Evolutionary conservation across 257 asterid genomes (phyloP).

Genomic region (Primulina huaijiensis): DNA sequence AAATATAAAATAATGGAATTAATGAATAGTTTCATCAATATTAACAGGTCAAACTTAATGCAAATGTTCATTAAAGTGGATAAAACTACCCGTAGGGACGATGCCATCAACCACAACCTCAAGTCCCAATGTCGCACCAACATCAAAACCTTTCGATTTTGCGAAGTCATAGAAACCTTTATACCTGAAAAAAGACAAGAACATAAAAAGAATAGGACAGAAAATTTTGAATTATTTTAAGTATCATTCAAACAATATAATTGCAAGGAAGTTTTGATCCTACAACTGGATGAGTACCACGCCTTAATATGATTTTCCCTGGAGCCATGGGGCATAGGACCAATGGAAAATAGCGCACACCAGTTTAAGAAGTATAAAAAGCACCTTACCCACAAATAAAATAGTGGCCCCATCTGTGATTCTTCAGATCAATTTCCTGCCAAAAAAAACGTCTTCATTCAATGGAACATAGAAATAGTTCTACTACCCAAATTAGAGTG

Average conservation of each 20-base stretch:
- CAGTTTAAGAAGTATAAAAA: slow-evolving; percentile 22
- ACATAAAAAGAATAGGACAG: too few relatives aligned
- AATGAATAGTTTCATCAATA: slow-evolving; percentile 1
- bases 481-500: neutral
- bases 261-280: neutral
- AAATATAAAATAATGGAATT: neutral
- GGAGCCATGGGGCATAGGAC: neutral
- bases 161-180: slow-evolving; percentile 90
- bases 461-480: neutral
- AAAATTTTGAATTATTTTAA: neutral
- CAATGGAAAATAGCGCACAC: neutral
- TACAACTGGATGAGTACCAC: neutral
- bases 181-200: slow-evolving; percentile 47
- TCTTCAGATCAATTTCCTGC: slow-evolving; percentile 86
- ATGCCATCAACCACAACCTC: slow-evolving; percentile 85
- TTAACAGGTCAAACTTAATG: slow-evolving; percentile 1
- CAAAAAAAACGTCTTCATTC: neutral
- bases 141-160: slow-evolving; percentile 57
- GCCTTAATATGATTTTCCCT: neutral
- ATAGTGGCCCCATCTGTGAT: slow-evolving; percentile 91
- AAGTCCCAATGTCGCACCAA: slow-evolving; percentile 60
- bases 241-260: neutral
- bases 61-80: neutral
- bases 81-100: slow-evolving; percentile 75
- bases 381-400: slow-evolving; percentile 83